Evolutionary conservation across 306 rosid genomes (phyloP), one percentile per base, ranked within the genome.

Genomic region (Rosa rugosa): DNA sequence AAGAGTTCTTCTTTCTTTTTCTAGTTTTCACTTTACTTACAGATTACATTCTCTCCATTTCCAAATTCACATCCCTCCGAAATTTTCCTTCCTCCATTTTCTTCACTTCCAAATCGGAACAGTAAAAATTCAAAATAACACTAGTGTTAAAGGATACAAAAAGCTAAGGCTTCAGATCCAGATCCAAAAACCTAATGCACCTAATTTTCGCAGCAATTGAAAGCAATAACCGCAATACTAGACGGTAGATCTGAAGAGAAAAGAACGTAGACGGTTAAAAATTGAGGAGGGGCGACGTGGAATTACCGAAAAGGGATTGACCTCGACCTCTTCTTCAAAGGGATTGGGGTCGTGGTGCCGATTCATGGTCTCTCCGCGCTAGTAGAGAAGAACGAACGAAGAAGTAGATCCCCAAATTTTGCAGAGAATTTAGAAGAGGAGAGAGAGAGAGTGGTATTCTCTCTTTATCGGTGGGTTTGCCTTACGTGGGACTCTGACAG

Each of bases 331-430:
- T 76, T 89, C 97, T 0, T 95, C 99, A 45, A 95, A 95, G 0
- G 99, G 99, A 78, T 95, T 95, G 81, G 99, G 98, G 78, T 95
- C 98, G 81, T 85, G 90, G 84, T 86, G 87, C 79, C 93, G 96
- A 89, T 87, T 93, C 99, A 95, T 95, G 63, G 88, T 71, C 75
- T 50, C 72, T 77, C 80, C 78, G 74, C 59, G 44, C 47, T 66
- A 1, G 6, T 47, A 22, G 40, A 80, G 75, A 25, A 1, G n/a
- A 2, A 12, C 20, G 8, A 23, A 20, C 5, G 25, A 56, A 14
- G 40, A 54, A 65, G 54, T 79, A 84, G 92, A 86, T 86, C 93
- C 92, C 87, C 9, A 83, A 86, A 79, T 27, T 73, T 60, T 60
- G 88, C 80, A 80, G 80, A 85, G 54, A 77, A 75, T 70, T 42